A percentile compares a stretch with the other conserved stretches of the same genome.
Evolutionary conservation across 2,329 filamentous ascomycete species (phyloP).

Genomic region (Monosporascus sp.): DNA sequence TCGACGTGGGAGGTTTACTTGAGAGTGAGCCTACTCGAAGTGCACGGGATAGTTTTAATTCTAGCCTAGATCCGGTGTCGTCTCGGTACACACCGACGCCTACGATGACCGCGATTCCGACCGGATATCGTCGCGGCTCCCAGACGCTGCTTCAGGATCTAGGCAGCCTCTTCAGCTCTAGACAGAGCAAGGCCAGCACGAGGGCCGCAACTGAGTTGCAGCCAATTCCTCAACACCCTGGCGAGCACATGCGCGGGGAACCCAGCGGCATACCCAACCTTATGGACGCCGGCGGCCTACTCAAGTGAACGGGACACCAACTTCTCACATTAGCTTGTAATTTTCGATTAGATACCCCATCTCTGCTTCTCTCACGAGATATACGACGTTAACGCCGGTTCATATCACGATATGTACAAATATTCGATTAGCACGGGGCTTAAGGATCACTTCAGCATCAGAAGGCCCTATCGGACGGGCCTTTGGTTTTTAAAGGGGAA

Average conservation of each 20-base stretch:
- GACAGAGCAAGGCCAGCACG: constrained; percentile 27
- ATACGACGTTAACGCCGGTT: constrained; percentile 18
- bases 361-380: constrained; percentile 14
- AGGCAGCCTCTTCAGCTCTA: constrained; percentile 36
- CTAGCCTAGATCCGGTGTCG: constrained; percentile 35
- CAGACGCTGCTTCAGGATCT: constrained; percentile 55
- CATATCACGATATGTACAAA: constrained; percentile 16
- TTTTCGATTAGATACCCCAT: background rate
- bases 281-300: constrained; percentile 36
- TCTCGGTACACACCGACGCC: constrained; percentile 35
- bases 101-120: constrained; percentile 38
- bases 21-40: constrained; percentile 42
- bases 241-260: constrained; percentile 28
- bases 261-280: constrained; percentile 29
- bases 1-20: constrained; percentile 76
- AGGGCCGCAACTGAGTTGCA: constrained; percentile 40
- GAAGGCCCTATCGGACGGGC: background rate
- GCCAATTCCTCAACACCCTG: constrained; percentile 38
- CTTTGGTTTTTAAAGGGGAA: background rate
- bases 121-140: constrained; percentile 49
- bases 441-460: constrained; percentile 8
- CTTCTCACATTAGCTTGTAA: background rate
- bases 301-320: constrained; percentile 19
- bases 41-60: constrained; percentile 38
- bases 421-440: constrained; percentile 8